These are phyloP conservation scores for Cladophialophora exuberans DNA, from an alignment of 2,329 filamentous ascomycete species.

Conservation along the genomic window DNA sequence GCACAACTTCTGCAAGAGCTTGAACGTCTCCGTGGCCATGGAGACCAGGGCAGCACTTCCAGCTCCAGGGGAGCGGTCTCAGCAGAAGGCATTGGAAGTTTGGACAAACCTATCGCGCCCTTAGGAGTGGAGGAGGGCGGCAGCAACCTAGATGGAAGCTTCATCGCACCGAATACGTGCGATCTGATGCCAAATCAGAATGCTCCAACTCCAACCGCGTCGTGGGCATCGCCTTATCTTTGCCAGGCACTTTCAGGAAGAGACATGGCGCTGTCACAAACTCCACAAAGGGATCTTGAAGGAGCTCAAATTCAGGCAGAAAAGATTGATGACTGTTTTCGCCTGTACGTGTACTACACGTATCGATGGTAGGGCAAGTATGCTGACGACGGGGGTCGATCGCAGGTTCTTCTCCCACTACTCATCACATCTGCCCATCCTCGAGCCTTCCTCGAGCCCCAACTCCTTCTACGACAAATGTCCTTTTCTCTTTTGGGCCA, in stretches of 20 bases:
- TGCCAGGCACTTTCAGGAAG: no score
- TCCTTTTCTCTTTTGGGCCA: slow-evolving; percentile 67
- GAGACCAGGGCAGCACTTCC: background rate
- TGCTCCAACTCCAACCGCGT: no score
- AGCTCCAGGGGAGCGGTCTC: no score
- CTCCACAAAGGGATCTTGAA: background rate
- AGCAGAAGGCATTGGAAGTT: background rate
- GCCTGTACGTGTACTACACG: slow-evolving; percentile 6
- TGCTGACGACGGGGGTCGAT: background rate
- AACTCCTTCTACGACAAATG: slow-evolving; percentile 61
- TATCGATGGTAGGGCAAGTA: background rate
- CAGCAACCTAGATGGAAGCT: no score
- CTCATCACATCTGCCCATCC: slow-evolving; percentile 64
- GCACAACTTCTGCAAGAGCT: slow-evolving; percentile 26
- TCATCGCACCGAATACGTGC: no score
- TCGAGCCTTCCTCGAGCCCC: slow-evolving; percentile 56
- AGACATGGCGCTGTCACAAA: no score
- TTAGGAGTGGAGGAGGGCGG: no score
- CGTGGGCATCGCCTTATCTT: no score
- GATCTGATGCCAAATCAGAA: no score
- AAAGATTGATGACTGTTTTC: slow-evolving; percentile 13
- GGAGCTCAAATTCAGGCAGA: background rate
- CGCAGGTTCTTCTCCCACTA: slow-evolving; percentile 64
- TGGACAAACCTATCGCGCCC: no score
- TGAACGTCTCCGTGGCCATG: background rate